phyloP scores from a whole-genome alignment of 169 alveolate genomes.

The Prorocentrum cordatum region DNA sequence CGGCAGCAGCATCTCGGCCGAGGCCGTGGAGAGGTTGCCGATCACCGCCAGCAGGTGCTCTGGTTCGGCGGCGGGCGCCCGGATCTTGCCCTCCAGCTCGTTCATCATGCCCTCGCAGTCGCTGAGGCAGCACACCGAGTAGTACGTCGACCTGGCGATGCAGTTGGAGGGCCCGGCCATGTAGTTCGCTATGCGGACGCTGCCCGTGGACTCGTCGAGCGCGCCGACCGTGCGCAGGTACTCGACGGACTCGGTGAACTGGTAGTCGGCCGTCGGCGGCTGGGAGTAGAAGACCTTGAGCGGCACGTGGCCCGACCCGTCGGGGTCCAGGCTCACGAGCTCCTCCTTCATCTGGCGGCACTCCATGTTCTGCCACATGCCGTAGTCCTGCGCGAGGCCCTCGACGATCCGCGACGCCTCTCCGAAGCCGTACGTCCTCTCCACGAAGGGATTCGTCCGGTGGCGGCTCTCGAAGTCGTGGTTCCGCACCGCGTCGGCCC shows the following conservation, averaged over 20 bases:
- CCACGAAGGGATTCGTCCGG: slow-evolving; percentile 1
- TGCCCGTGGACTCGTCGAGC: not conserved
- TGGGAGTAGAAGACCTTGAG: slow-evolving; percentile 9
- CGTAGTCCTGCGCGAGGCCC: slow-evolving; percentile 21
- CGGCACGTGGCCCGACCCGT: slow-evolving; percentile 27
- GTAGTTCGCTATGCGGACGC: slow-evolving; percentile 38
- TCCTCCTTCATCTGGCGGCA: slow-evolving; percentile 40
- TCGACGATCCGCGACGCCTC: not conserved
- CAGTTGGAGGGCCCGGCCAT: slow-evolving; percentile 38
- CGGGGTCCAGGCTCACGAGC: slow-evolving; percentile 8
- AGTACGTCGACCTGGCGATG: slow-evolving; percentile 36
- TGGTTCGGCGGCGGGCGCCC: slow-evolving; percentile 28
- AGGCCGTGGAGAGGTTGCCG: slow-evolving; percentile 11
- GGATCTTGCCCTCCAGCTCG: slow-evolving; percentile 15
- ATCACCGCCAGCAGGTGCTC: not conserved
- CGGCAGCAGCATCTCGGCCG: not conserved
- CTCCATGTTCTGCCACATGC: slow-evolving; percentile 60
- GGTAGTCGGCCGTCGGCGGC: slow-evolving; percentile 31
- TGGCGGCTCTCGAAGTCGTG: not conserved
- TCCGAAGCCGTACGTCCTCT: slow-evolving; percentile 8
- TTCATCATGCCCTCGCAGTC: slow-evolving; percentile 55
- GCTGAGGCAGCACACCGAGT: slow-evolving; percentile 56
- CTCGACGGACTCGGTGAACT: slow-evolving; percentile 43
- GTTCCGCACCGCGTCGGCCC: slow-evolving; percentile 17
- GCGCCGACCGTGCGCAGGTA: slow-evolving; percentile 10